phyloP scores from a whole-genome alignment of 805 yeast species.

The Ogataea trehaloabstinens region DNA sequence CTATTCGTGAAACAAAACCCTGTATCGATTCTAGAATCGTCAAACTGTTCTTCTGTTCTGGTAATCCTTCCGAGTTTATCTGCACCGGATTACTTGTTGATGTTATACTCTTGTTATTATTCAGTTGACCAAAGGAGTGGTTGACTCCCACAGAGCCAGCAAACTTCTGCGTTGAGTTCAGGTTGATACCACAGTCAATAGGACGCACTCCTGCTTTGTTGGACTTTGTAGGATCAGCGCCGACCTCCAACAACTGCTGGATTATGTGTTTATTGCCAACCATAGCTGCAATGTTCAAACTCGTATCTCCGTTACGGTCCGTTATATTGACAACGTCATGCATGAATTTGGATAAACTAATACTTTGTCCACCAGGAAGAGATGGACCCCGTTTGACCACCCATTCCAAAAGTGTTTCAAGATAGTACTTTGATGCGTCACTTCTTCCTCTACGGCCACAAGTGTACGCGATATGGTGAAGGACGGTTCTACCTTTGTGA shows the following conservation, averaged over 20 bases:
- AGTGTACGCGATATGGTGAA: constrained; percentile 83
- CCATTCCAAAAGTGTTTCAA: constrained; percentile 75
- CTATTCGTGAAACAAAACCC: constrained; percentile 48
- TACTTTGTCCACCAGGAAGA: constrained; percentile 41
- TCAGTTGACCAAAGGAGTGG: neutral
- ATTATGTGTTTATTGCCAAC: constrained; percentile 80
- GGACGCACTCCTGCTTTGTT: constrained; percentile 89
- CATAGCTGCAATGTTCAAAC: constrained; percentile 88
- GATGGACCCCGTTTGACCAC: constrained; percentile 55
- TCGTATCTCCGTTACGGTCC: constrained; percentile 93
- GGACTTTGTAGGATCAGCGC: constrained; percentile 77
- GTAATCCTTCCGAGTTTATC: neutral
- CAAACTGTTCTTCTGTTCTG: constrained; percentile 27
- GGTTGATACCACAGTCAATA: constrained; percentile 74
- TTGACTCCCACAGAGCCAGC: constrained; percentile 1
- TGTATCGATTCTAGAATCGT: constrained; percentile 52
- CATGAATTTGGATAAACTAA: constrained; percentile 57
- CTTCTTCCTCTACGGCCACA: constrained; percentile 75
- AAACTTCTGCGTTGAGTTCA: constrained; percentile 22
- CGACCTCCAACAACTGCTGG: constrained; percentile 77
- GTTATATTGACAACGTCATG: constrained; percentile 78
- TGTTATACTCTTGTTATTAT: neutral
- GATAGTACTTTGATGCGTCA: constrained; percentile 69
- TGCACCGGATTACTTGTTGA: too few relatives aligned
- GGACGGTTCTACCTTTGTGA: constrained; percentile 68